Conservation (phyloP, 805 yeast genomes). For the Cyberlindnera amylophila region DNA sequence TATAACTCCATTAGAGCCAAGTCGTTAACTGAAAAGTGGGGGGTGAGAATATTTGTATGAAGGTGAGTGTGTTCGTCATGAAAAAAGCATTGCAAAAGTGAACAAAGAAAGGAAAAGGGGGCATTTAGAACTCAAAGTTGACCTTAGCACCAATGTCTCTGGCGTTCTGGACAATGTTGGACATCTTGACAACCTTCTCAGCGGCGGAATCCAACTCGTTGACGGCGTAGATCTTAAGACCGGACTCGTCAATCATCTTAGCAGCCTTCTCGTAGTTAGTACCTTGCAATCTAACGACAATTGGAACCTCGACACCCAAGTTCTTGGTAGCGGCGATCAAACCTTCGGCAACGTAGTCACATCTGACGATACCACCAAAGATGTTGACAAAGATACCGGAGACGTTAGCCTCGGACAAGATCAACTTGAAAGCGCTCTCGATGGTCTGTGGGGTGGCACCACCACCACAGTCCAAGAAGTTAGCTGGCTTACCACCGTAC, state of each 20-base stretch:
- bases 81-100: background rate
- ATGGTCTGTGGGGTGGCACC: slow-evolving; percentile 99
- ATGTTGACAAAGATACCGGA: slow-evolving; percentile 96
- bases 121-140: slow-evolving; percentile 39
- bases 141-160: slow-evolving; percentile 47
- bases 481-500: slow-evolving; percentile 98
- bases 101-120: background rate
- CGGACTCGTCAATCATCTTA: slow-evolving; percentile 79
- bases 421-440: slow-evolving; percentile 92
- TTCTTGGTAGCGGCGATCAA: slow-evolving; percentile 91
- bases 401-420: slow-evolving; percentile 83
- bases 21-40: slow-evolving; percentile 1
- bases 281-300: slow-evolving; percentile 98
- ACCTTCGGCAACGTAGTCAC: slow-evolving; percentile 98
- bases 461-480: slow-evolving; percentile 99
- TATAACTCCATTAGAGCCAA: background rate
- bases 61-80: background rate
- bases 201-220: slow-evolving; percentile 97
- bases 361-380: slow-evolving; percentile 99
- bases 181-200: slow-evolving; percentile 80
- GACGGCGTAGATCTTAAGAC: slow-evolving; percentile 87
- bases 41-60: slow-evolving; percentile 1
- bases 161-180: slow-evolving; percentile 39
- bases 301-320: slow-evolving; percentile 87
- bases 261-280: slow-evolving; percentile 90